Evolutionary conservation across 1,284 basidiomycete genomes (phyloP).

Genomic region (Cryptococcus sp.): DNA sequence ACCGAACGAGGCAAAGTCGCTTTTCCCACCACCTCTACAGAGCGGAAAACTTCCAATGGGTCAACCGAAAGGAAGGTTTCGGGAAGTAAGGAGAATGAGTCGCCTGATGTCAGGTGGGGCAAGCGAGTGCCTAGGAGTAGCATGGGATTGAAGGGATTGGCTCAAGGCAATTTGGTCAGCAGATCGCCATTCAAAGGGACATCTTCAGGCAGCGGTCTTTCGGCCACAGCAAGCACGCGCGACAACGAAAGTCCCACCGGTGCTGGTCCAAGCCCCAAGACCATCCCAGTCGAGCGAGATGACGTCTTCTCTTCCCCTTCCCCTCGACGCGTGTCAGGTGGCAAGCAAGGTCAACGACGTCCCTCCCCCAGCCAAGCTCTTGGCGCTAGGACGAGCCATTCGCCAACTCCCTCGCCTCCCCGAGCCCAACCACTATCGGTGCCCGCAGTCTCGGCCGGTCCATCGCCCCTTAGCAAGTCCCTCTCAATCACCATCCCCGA

Average conservation of each 20-base stretch:
- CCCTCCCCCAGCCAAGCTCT: constrained; percentile 30
- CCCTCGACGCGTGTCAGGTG: constrained; percentile 30
- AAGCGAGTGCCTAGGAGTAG: constrained; percentile 69
- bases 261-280: constrained; percentile 23
- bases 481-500: constrained; percentile 12
- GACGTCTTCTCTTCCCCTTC: constrained; percentile 45
- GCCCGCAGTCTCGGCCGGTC: constrained; percentile 11
- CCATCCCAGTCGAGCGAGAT: constrained; percentile 29
- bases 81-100: constrained; percentile 63
- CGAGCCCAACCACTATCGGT: constrained; percentile 13
- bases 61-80: constrained; percentile 41
- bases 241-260: constrained; percentile 21
- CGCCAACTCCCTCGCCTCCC: constrained; percentile 41
- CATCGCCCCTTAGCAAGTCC: constrained; percentile 36
- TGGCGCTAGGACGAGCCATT: constrained; percentile 25
- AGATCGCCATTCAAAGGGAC: constrained; percentile 72
- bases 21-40: constrained; percentile 21
- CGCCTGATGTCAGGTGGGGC: constrained; percentile 59
- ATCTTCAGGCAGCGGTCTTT: constrained; percentile 23
- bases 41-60: constrained; percentile 25
- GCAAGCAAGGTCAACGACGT: constrained; percentile 24
- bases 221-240: constrained; percentile 10
- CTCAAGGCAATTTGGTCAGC: constrained; percentile 74
- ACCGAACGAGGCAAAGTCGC: constrained; percentile 35
- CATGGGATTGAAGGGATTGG: constrained; percentile 70